Percentiles rank a stretch among this genome's conserved stretches.
Conservation (phyloP, 306 rosid genomes). For the Astragalus membranaceus region DNA sequence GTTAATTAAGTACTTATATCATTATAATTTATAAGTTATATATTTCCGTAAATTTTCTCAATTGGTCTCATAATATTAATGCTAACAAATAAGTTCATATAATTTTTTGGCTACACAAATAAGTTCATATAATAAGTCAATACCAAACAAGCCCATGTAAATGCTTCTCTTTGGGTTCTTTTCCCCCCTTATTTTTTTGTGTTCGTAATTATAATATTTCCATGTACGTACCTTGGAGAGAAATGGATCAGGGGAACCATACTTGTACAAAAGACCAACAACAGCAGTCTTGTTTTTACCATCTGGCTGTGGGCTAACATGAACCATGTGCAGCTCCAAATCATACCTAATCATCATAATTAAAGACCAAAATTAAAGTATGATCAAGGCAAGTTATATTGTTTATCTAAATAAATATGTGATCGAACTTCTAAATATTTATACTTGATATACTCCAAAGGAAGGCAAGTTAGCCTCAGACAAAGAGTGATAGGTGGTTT, state of each 20-base stretch:
- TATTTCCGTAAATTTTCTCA: no score
- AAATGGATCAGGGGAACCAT: slow-evolving; percentile 51
- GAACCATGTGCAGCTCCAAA: slow-evolving; percentile 70
- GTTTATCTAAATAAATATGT: no score
- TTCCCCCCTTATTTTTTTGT: background rate
- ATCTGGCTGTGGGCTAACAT: slow-evolving; percentile 28
- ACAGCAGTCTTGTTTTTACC: slow-evolving; percentile 41
- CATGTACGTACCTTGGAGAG: slow-evolving; percentile 35
- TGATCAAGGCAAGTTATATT: background rate
- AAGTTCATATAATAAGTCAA: no score
- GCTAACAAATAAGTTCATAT: no score
- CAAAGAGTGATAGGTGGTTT: no score
- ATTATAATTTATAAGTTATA: no score
- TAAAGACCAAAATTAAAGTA: background rate
- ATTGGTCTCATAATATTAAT: no score
- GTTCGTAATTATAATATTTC: background rate
- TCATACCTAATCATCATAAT: slow-evolving; percentile 37
- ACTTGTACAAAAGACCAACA: slow-evolving; percentile 39
- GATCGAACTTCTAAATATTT: background rate
- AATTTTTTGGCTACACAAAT: no score
- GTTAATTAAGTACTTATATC: background rate
- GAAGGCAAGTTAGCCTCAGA: no score
- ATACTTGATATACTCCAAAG: background rate
- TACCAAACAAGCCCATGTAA: no score
- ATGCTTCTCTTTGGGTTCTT: background rate